Evolutionary conservation across 768 basidiomycete genomes (phyloP), one percentile per base, ranked within the genome.

Genomic region (Leucogyrophana mollusca): DNA sequence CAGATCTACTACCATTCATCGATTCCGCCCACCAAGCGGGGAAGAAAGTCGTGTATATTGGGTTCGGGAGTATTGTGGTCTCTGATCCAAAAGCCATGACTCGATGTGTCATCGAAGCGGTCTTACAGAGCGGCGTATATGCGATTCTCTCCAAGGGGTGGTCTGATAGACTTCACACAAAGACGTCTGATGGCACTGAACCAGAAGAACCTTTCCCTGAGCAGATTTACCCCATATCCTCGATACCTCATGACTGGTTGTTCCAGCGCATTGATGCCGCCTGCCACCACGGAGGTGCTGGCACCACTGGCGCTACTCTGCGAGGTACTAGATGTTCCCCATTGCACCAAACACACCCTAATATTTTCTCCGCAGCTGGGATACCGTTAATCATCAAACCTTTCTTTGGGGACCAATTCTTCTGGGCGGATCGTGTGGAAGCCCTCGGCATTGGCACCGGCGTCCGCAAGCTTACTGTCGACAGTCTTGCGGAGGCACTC

Each of bases 341-440:
- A 21, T 43, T 22, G 24, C 35, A 33, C 7, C 13, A 30, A 30
- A 10, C 33, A 42, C 24, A 25, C 16, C 33, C 36, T 41, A 23
- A 34, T 14, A 18, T 34, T 35, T 20, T 39, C 38, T 46, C n/a
- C 52, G 7, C 56, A 90, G 91, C 91, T 49, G 93, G 92, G 7
- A 88, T 93, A 43, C 95, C 96, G 1, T 98, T 94, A 1, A 88
- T 99, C 57, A 92, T 98, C 62, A 85, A 85, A 52, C 95, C 96
- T 0, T 99, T 98, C 78, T 99, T 98, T 57, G 95, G 96, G 2
- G 94, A 97, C 64, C 94, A 97, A 58, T 91, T 87, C 64, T 95
- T 97, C 70, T 98, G 93, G 93, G 91, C 92, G 3, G 92, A 99
- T 65, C 86, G 95, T 22, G 92, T 97, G n/a, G 93, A 96, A 65